phyloP scores from a whole-genome alignment of 495 filamentous ascomycete species.

The Jackrogersella multiformis region DNA sequence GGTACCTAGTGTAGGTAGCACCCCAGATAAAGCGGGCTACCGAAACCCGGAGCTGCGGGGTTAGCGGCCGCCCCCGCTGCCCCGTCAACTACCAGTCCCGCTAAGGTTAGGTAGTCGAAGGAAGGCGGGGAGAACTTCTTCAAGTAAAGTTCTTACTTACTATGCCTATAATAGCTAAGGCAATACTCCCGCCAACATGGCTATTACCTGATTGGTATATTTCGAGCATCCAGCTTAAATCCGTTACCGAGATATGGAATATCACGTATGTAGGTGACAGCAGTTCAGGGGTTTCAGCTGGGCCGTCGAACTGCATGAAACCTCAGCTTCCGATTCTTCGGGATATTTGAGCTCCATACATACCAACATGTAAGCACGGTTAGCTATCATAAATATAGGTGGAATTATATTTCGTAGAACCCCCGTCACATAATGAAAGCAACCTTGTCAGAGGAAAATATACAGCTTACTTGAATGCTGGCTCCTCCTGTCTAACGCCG shows the following conservation, averaged over 20 bases:
- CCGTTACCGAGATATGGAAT: slow-evolving; percentile 5
- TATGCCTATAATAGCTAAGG: slow-evolving; percentile 19
- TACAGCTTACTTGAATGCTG: too few species aligned
- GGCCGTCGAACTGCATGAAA: slow-evolving; percentile 4
- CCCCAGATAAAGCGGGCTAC: not conserved
- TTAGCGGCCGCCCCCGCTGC: slow-evolving; percentile 28
- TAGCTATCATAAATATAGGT: not conserved
- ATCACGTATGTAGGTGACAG: slow-evolving; percentile 19
- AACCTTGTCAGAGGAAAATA: too few species aligned
- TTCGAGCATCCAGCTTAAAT: not conserved
- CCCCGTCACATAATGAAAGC: too few species aligned
- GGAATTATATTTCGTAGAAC: too few species aligned
- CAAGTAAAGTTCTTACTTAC: slow-evolving; percentile 16
- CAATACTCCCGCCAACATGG: not conserved
- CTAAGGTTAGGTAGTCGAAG: not conserved
- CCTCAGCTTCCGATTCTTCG: slow-evolving; percentile 1
- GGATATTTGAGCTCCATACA: not conserved
- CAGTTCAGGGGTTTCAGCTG: slow-evolving; percentile 3
- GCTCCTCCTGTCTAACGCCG: not conserved
- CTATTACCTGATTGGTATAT: slow-evolving; percentile 13
- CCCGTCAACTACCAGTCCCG: not conserved
- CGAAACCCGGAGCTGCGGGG: slow-evolving; percentile 29
- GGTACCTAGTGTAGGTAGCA: too few species aligned
- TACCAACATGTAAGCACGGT: not conserved
- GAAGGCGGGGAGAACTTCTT: slow-evolving; percentile 1